These are phyloP conservation scores for Rutstroemia sp. DNA, from an alignment of 2,329 filamentous ascomycete genomes.

Conservation along the genomic window DNA sequence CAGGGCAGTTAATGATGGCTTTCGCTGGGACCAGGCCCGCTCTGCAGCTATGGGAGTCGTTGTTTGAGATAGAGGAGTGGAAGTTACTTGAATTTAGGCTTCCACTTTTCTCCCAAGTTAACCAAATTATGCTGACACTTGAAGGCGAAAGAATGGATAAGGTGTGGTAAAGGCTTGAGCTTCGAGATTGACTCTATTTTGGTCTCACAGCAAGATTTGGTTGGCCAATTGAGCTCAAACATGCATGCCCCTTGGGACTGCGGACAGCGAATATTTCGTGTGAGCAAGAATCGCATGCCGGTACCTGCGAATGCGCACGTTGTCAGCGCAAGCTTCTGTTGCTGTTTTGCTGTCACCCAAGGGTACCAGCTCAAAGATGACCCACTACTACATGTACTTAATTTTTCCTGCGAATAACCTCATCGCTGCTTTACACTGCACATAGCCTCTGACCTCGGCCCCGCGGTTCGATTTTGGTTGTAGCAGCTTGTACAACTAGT, in stretches of 20 bases:
- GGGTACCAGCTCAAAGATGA: too few relatives aligned
- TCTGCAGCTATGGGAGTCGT: too few relatives aligned
- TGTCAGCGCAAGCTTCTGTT: too few relatives aligned
- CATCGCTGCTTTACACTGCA: constrained; percentile 3
- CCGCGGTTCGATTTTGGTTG: not conserved
- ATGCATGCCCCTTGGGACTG: not conserved
- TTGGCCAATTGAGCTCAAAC: not conserved
- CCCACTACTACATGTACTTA: too few relatives aligned
- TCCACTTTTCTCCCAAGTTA: too few relatives aligned
- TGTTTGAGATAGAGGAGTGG: too few relatives aligned
- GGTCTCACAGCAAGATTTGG: too few relatives aligned
- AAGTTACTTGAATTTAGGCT: too few relatives aligned
- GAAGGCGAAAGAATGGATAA: not conserved
- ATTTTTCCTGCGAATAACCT: not conserved
- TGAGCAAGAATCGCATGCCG: not conserved
- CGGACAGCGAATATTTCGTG: not conserved
- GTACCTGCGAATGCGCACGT: not conserved
- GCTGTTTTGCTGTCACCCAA: too few relatives aligned
- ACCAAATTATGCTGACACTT: not conserved
- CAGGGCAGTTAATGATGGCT: not conserved
- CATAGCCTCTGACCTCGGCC: not conserved
- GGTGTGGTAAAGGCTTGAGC: not conserved
- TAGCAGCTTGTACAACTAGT: not conserved
- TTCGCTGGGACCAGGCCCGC: not conserved
- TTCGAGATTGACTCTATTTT: too few relatives aligned